Percentiles rank a stretch among this genome's conserved stretches.
phyloP scores from a whole-genome alignment of 2,329 filamentous ascomycete species.

The Daldinia sp. region DNA sequence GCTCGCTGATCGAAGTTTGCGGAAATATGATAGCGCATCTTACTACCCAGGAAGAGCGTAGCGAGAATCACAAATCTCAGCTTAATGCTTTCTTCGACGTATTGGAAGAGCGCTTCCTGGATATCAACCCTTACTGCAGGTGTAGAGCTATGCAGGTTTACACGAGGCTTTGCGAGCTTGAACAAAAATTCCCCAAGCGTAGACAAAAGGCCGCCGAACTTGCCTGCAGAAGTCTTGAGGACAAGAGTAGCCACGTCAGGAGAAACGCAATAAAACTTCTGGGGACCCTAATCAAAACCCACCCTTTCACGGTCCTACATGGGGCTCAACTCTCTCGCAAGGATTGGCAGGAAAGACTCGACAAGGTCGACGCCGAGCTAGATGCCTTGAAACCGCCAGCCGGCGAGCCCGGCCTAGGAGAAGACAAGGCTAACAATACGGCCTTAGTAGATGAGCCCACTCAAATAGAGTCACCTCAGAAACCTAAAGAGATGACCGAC shows the following conservation, averaged over 20 bases:
- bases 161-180: conserved; percentile 90
- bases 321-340: conserved; percentile 85
- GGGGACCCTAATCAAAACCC: conserved; percentile 88
- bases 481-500: conserved; percentile 76
- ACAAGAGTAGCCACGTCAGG: conserved; percentile 97
- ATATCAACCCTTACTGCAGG: conserved; percentile 96
- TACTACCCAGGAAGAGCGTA: conserved; percentile 89
- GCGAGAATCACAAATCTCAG: conserved; percentile 93
- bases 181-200: conserved; percentile 94
- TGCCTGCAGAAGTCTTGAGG: conserved; percentile 88
- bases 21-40: conserved; percentile 94
- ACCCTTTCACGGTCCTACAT: conserved; percentile 93
- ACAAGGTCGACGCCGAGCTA: conserved; percentile 85
- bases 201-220: conserved; percentile 89
- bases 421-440: conserved; percentile 73
- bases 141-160: conserved; percentile 94
- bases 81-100: conserved; percentile 98
- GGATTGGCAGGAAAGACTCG: conserved; percentile 86
- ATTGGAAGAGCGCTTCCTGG: conserved; percentile 93
- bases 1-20: conserved; percentile 94
- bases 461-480: conserved; percentile 77
- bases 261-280: conserved; percentile 95
- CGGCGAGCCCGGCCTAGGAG: conserved; percentile 77
- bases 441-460: conserved; percentile 90
- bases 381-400: conserved; percentile 83